Evolutionary conservation across 192 early-diverging fungal species (phyloP).

Genomic region (Dissophora ornata): DNA sequence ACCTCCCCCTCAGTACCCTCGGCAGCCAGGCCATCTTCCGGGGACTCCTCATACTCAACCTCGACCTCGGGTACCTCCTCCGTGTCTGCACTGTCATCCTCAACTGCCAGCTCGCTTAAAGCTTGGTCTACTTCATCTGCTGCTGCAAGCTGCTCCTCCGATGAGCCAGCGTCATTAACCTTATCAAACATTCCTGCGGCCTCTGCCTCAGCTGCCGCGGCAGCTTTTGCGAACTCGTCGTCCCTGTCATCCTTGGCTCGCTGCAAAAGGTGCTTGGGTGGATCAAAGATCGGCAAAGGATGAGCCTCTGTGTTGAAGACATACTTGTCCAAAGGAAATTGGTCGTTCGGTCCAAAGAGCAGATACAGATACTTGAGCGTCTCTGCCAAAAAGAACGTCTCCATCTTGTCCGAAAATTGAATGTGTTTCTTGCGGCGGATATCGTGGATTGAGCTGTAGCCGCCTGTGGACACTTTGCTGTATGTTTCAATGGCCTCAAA

Average conservation of each 20-base stretch:
- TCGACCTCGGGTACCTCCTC: conserved; percentile 25
- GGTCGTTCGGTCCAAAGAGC: conserved; percentile 77
- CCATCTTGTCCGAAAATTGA: conserved; percentile 75
- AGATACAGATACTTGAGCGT: conserved; percentile 95
- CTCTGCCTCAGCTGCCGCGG: not conserved
- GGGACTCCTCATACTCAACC: conserved; percentile 22
- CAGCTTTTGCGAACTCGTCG: conserved; percentile 5
- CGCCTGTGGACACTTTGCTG: conserved; percentile 72
- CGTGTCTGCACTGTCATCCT: not conserved
- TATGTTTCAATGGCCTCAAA: conserved; percentile 87
- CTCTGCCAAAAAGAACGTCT: conserved; percentile 88
- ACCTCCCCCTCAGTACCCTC: not conserved
- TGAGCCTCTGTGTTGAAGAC: conserved; percentile 97
- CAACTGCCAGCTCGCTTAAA: conserved; percentile 11
- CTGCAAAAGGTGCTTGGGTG: conserved; percentile 19
- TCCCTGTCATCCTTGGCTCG: not conserved
- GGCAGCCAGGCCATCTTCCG: not conserved
- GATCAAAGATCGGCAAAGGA: conserved; percentile 77
- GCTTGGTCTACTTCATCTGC: conserved; percentile 11
- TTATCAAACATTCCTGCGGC: not conserved
- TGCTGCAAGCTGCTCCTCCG: conserved; percentile 10
- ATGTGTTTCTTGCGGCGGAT: conserved; percentile 56
- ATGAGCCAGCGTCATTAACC: not conserved
- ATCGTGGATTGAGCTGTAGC: conserved; percentile 69
- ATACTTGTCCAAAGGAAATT: conserved; percentile 82